Percentiles rank a stretch among this genome's conserved stretches.
Evolutionary conservation across 75 land plant species (phyloP).

Genomic region (Sequoiadendron giganteum): DNA sequence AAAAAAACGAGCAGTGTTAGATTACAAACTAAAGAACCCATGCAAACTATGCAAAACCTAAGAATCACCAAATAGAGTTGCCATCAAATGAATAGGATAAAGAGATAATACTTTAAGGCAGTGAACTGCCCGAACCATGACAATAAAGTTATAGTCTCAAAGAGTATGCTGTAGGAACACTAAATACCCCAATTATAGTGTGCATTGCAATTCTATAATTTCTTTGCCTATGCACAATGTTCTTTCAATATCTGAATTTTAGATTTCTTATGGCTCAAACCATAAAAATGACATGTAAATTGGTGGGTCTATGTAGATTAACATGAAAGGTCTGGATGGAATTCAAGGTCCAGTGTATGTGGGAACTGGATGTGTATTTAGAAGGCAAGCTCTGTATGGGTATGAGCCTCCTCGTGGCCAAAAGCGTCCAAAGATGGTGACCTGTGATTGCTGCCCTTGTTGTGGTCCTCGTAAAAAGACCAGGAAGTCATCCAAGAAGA

Average conservation of each 20-base stretch:
- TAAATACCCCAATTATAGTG: neutral
- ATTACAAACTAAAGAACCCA: neutral
- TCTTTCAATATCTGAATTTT: neutral
- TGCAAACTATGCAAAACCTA: neutral
- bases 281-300: neutral
- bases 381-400: slow-evolving; percentile 78
- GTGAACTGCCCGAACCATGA: neutral
- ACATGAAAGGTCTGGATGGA: slow-evolving; percentile 88
- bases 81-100: neutral
- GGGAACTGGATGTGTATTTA: slow-evolving; percentile 86
- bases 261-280: neutral
- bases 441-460: slow-evolving; percentile 82
- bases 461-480: slow-evolving; percentile 65
- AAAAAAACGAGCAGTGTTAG: neutral
- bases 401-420: slow-evolving; percentile 70
- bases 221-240: neutral
- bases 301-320: slow-evolving; percentile 44
- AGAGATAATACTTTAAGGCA: neutral
- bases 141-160: neutral
- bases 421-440: slow-evolving; percentile 69
- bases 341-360: slow-evolving; percentile 91
- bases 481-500: slow-evolving; percentile 25
- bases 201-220: neutral
- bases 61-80: neutral
- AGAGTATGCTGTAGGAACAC: neutral